Conservation (phyloP, 163 green algal genomes). For the Scenedesmus sp. region DNA sequence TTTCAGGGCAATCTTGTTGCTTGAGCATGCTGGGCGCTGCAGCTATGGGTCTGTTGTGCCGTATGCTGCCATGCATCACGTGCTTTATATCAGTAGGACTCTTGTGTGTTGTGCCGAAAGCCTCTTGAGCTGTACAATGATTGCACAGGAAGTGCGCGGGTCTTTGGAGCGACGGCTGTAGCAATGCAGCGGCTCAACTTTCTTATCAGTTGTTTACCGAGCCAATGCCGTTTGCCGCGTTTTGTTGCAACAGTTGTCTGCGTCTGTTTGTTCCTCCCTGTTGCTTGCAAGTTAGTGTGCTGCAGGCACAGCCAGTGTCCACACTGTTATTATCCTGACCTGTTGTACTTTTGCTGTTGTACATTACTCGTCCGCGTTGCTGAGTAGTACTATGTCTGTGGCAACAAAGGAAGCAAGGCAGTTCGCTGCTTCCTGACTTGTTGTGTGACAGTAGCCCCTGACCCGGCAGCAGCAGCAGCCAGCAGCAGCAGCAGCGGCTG, state of each 20-base stretch:
- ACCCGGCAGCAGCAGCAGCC: background rate
- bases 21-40: no score
- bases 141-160: no score
- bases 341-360: background rate
- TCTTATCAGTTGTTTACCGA: background rate
- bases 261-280: background rate
- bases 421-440: no score
- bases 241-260: no score
- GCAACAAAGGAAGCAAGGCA: no score
- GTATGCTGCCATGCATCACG: no score
- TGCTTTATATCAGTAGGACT: no score
- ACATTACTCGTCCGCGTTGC: background rate
- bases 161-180: background rate
- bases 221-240: background rate
- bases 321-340: slow-evolving; percentile 3
- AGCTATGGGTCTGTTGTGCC: no score
- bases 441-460: background rate
- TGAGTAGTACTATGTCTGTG: background rate
- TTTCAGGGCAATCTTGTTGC: no score
- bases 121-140: no score
- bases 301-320: background rate
- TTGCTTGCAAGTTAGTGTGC: background rate
- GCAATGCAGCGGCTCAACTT: background rate
- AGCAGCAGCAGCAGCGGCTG: background rate
- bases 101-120: no score